These are phyloP conservation scores for Capsicum chinense DNA, from an alignment of 257 asterid species.

Conservation along the genomic window DNA sequence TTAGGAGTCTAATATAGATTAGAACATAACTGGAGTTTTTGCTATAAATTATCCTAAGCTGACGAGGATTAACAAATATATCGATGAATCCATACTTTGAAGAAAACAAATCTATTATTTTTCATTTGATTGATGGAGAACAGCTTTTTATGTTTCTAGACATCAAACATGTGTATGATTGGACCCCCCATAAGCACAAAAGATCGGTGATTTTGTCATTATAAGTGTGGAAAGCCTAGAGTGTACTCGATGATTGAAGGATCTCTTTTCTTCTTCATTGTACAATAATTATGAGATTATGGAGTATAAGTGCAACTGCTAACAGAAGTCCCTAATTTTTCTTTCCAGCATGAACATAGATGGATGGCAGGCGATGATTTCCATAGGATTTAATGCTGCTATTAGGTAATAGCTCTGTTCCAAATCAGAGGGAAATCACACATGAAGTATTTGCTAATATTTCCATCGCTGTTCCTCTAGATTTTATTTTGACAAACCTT, in stretches of 20 bases:
- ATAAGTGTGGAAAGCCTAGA: no score
- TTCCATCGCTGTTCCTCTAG: neutral
- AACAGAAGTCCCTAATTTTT: neutral
- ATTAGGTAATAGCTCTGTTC: constrained; percentile 54
- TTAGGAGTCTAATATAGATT: no score
- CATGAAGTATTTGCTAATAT: neutral
- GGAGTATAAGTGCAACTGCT: neutral
- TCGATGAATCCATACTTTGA: neutral
- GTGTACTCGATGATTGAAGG: no score
- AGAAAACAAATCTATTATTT: neutral
- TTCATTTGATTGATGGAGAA: neutral
- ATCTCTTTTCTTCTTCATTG: neutral
- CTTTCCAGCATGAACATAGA: constrained; percentile 72
- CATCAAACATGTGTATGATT: neutral
- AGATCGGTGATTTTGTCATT: no score
- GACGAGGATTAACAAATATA: neutral
- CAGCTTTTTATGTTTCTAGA: neutral
- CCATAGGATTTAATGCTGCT: constrained; percentile 85
- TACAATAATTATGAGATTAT: neutral
- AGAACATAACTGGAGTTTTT: neutral
- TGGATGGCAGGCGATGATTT: constrained; percentile 84
- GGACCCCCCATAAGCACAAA: no score
- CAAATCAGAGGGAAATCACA: neutral
- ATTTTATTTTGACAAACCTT: neutral
- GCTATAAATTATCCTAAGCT: neutral